Conservation (phyloP, 2,329 filamentous ascomycete species). For the Grosmannia clavigera region DNA sequence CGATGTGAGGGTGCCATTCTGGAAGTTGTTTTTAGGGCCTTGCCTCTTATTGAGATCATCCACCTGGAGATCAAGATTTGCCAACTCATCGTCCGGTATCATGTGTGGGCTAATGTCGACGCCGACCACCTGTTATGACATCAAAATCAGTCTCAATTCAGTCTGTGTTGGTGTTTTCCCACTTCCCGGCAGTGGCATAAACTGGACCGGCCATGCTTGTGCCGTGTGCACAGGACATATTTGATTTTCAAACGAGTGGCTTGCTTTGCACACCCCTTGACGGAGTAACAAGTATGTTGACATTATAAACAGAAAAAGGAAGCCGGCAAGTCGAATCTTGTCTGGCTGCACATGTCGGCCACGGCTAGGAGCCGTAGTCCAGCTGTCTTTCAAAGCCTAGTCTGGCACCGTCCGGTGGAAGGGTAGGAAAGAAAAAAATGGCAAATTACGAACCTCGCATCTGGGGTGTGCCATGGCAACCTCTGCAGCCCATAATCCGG, state of each 20-base stretch:
- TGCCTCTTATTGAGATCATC: constrained; percentile 58
- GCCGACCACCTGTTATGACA: constrained; percentile 45
- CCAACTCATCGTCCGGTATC: constrained; percentile 47
- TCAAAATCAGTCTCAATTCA: background rate
- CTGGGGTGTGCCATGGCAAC: constrained; percentile 51
- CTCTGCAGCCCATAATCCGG: constrained; percentile 58
- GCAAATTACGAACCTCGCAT: constrained; percentile 42
- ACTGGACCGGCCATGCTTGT: too few relatives aligned
- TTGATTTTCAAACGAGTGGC: too few relatives aligned
- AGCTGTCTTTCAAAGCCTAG: too few relatives aligned
- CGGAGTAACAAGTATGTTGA: too few relatives aligned
- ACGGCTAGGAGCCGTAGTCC: too few relatives aligned
- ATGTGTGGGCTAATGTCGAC: constrained; percentile 62
- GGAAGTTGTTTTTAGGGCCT: constrained; percentile 10
- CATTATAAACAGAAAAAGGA: too few relatives aligned
- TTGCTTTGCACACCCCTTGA: too few relatives aligned
- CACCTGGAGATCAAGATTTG: constrained; percentile 59
- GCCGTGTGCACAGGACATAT: too few relatives aligned
- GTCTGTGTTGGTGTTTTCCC: background rate
- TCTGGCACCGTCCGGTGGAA: background rate
- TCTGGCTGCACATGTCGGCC: too few relatives aligned
- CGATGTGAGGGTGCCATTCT: background rate
- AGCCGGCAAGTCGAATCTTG: too few relatives aligned
- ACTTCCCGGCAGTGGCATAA: background rate
- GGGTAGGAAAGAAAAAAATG: background rate